These are phyloP conservation scores for Aspergillus fischeri DNA, from an alignment of 2,329 filamentous ascomycete species.

Conservation along the genomic window DNA sequence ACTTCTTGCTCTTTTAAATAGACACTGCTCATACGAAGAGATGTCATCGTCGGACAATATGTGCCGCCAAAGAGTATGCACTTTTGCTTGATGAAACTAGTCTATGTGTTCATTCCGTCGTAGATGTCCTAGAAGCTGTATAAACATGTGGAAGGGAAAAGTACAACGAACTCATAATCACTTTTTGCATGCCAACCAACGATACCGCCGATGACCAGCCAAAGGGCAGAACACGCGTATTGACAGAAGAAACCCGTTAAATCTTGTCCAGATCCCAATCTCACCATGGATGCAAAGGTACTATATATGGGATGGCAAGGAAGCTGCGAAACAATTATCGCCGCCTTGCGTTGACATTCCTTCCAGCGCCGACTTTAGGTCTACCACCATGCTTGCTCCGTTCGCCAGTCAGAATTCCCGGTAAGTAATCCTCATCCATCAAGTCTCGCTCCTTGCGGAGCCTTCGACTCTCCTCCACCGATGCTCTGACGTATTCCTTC, in stretches of 20 bases:
- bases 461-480: constrained; percentile 58
- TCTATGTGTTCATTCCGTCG: constrained; percentile 1
- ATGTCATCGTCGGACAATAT: neutral
- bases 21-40: neutral
- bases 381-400: constrained; percentile 61
- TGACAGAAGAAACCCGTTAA: constrained; percentile 7
- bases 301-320: neutral
- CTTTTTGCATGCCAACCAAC: neutral
- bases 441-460: constrained; percentile 67
- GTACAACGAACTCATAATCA: neutral
- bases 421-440: constrained; percentile 94
- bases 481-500: constrained; percentile 75
- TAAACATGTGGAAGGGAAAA: constrained; percentile 4
- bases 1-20: constrained; percentile 8
- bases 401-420: constrained; percentile 76
- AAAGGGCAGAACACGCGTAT: constrained; percentile 2
- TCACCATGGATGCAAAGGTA: neutral
- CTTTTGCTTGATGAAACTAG: neutral
- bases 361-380: constrained; percentile 78
- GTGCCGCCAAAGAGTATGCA: neutral
- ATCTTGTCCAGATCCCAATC: constrained; percentile 7
- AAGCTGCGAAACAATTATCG: constrained; percentile 22
- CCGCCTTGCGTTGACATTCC: constrained; percentile 76
- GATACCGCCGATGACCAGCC: neutral
- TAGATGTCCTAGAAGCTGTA: constrained; percentile 10